These are phyloP conservation scores for Neurospora sp. DNA, from an alignment of 495 filamentous ascomycete genomes.

Conservation along the genomic window DNA sequence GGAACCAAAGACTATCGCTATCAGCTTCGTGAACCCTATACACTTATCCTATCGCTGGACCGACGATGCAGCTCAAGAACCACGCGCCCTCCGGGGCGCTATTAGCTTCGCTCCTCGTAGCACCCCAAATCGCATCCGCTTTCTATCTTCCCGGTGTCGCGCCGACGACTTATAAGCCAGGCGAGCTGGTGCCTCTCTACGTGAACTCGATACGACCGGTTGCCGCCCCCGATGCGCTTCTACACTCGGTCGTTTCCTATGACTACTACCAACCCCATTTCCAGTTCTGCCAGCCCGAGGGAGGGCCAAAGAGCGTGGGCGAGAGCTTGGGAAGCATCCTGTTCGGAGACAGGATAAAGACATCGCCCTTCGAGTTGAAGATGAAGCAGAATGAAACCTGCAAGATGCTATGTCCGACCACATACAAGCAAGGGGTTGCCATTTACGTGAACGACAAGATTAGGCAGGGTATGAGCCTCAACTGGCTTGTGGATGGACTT, in stretches of 20 bases:
- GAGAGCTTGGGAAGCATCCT: slow-evolving; percentile 93
- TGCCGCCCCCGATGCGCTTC: slow-evolving; percentile 62
- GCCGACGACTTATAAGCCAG: slow-evolving; percentile 75
- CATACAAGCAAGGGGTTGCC: slow-evolving; percentile 57
- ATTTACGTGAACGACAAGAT: slow-evolving; percentile 78
- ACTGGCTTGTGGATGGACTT: slow-evolving; percentile 91
- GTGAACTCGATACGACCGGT: slow-evolving; percentile 89
- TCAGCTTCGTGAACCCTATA: neutral
- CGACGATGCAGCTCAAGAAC: slow-evolving; percentile 37
- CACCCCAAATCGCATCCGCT: slow-evolving; percentile 51
- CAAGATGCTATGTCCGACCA: slow-evolving; percentile 61
- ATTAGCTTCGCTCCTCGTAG: slow-evolving; percentile 32
- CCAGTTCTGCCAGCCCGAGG: slow-evolving; percentile 73
- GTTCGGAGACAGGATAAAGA: slow-evolving; percentile 91
- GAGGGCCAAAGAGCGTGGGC: slow-evolving; percentile 60
- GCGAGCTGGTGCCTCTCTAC: slow-evolving; percentile 71
- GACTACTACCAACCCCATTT: slow-evolving; percentile 90
- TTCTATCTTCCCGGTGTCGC: slow-evolving; percentile 97
- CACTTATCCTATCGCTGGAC: neutral
- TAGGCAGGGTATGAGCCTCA: slow-evolving; percentile 71
- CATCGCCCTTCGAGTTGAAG: slow-evolving; percentile 76
- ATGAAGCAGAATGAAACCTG: slow-evolving; percentile 82
- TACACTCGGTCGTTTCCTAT: slow-evolving; percentile 85
- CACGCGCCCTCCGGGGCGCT: slow-evolving; percentile 38
- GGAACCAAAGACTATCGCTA: neutral